phyloP scores from a whole-genome alignment of 495 filamentous ascomycete genomes.

The Acidiella bohemica region DNA sequence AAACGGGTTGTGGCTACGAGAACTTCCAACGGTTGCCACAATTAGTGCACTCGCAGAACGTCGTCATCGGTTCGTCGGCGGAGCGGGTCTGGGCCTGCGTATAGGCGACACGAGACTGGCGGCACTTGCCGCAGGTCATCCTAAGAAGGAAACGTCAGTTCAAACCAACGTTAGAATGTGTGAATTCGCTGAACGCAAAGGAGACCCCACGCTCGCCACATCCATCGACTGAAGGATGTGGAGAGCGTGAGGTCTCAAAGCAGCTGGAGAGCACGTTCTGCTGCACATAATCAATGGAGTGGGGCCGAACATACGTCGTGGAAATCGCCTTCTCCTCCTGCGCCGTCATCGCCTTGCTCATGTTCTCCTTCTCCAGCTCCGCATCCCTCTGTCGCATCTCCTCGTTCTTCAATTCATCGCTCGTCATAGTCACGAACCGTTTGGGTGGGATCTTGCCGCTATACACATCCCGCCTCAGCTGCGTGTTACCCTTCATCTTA shows the following conservation, averaged over 20 bases:
- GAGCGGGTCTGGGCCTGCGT: slow-evolving; percentile 89
- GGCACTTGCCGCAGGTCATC: slow-evolving; percentile 76
- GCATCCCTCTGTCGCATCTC: slow-evolving; percentile 54
- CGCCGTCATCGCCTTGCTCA: slow-evolving; percentile 87
- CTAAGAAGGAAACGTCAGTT: not conserved
- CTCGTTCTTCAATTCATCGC: slow-evolving; percentile 65
- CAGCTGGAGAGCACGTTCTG: not conserved
- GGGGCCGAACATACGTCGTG: slow-evolving; percentile 38
- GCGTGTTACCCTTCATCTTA: slow-evolving; percentile 75
- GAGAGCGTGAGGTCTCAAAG: slow-evolving; percentile 15
- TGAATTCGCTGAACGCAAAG: slow-evolving; percentile 15
- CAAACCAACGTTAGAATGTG: not conserved
- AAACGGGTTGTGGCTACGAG: no score
- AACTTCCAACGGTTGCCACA: slow-evolving; percentile 69
- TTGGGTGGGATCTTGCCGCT: slow-evolving; percentile 54
- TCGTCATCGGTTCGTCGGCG: slow-evolving; percentile 87
- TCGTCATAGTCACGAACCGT: slow-evolving; percentile 58
- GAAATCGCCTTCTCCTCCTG: slow-evolving; percentile 70
- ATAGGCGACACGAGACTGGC: slow-evolving; percentile 85
- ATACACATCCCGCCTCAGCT: slow-evolving; percentile 61
- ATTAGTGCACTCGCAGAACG: slow-evolving; percentile 62
- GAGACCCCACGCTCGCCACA: slow-evolving; percentile 15
- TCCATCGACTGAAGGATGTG: not conserved
- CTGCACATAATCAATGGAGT: no score
- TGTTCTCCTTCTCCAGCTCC: slow-evolving; percentile 71